phyloP scores from a whole-genome alignment of 495 filamentous ascomycete genomes.

The Copromyces sp. region DNA sequence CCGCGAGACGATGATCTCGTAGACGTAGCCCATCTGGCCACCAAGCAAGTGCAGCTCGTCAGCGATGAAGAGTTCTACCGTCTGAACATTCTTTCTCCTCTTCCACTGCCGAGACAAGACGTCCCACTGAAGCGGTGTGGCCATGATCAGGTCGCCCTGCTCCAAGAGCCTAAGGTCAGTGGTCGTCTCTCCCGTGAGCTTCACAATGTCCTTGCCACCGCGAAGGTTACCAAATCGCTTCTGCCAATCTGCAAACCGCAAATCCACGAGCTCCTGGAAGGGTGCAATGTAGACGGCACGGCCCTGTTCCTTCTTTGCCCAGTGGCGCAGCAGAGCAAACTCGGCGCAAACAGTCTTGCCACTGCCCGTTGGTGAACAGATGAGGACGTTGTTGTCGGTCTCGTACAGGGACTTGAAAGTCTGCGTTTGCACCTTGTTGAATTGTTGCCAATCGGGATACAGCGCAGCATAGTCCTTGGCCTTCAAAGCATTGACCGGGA shows the following conservation, averaged over 20 bases:
- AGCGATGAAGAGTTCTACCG: conserved; percentile 83
- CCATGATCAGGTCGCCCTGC: conserved; percentile 80
- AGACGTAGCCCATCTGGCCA: conserved; percentile 78
- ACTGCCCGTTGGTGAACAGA: conserved; percentile 82
- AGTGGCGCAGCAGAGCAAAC: conserved; percentile 82
- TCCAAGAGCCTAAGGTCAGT: conserved; percentile 86
- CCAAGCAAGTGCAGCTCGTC: conserved; percentile 97
- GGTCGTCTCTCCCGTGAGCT: conserved; percentile 88
- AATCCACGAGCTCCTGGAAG: conserved; percentile 88
- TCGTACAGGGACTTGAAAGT: conserved; percentile 88
- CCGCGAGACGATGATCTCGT: conserved; percentile 90
- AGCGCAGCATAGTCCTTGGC: conserved; percentile 68
- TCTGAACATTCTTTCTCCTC: conserved; percentile 86
- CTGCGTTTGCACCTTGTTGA: conserved; percentile 97
- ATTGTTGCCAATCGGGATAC: conserved; percentile 77
- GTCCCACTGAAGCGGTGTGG: conserved; percentile 92
- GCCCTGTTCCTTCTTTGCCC: conserved; percentile 61
- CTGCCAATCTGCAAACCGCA: conserved; percentile 70
- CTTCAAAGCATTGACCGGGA: conserved; percentile 83
- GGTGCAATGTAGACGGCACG: conserved; percentile 92
- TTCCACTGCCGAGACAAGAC: conserved; percentile 93
- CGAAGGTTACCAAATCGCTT: conserved; percentile 58
- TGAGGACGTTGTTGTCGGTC: conserved; percentile 84
- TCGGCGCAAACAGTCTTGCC: conserved; percentile 97
- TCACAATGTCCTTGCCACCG: conserved; percentile 86